Percentiles rank a stretch among this genome's conserved stretches.
These are phyloP conservation scores for Yamadazyma friedrichii DNA, from an alignment of 1,139 yeast genomes.

Conservation along the genomic window DNA sequence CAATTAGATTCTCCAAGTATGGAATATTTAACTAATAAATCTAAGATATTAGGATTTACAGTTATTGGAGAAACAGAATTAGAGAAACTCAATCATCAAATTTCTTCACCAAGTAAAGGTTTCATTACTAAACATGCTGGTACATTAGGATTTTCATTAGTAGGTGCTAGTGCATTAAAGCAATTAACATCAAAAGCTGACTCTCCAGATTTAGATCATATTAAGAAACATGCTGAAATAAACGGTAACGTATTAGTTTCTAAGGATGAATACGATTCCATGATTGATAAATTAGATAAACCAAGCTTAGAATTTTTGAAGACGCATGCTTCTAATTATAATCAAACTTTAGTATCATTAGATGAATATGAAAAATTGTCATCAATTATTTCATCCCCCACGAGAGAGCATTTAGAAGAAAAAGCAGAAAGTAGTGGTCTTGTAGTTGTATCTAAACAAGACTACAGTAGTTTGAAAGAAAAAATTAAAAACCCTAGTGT, in stretches of 20 bases:
- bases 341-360: slow-evolving; percentile 21
- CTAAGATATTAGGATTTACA: slow-evolving; percentile 16
- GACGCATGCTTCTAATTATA: slow-evolving; percentile 18
- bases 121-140: slow-evolving; percentile 15
- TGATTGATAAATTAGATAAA: slow-evolving; percentile 16
- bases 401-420: slow-evolving; percentile 32
- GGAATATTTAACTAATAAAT: slow-evolving; percentile 26
- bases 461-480: slow-evolving; percentile 18
- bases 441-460: slow-evolving; percentile 29
- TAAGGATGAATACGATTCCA: slow-evolving; percentile 19
- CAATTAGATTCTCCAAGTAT: slow-evolving; percentile 22
- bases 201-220: slow-evolving; percentile 12
- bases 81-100: slow-evolving; percentile 16
- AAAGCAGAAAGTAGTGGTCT: slow-evolving; percentile 33
- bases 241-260: slow-evolving; percentile 20
- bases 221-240: slow-evolving; percentile 18
- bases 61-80: slow-evolving; percentile 23
- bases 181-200: slow-evolving; percentile 16
- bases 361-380: slow-evolving; percentile 26
- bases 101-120: slow-evolving; percentile 20
- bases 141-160: slow-evolving; percentile 14
- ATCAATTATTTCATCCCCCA: slow-evolving; percentile 29
- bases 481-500: slow-evolving; percentile 26
- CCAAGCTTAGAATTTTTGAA: slow-evolving; percentile 23
- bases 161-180: slow-evolving; percentile 13